phyloP scores from a whole-genome alignment of 495 filamentous ascomycete genomes.

The Friedmanniomyces simplex region DNA sequence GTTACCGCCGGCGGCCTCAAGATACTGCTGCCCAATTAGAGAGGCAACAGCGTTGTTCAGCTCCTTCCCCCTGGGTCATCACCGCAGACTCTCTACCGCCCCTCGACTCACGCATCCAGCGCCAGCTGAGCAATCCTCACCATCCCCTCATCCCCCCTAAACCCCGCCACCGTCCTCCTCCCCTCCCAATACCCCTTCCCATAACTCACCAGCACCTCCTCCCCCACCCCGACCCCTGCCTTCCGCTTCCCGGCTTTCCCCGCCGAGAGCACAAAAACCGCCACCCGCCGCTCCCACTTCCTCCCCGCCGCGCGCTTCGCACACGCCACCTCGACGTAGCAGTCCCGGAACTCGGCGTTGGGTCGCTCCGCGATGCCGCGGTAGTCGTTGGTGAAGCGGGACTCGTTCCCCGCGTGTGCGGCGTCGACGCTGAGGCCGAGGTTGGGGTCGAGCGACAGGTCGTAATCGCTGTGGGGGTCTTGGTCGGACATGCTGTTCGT shows the following conservation, averaged over 20 bases:
- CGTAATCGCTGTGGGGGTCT: constrained; percentile 51
- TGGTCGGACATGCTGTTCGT: constrained; percentile 28
- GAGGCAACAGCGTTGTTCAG: too few species aligned
- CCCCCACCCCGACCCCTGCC: constrained; percentile 45
- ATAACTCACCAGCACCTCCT: constrained; percentile 57
- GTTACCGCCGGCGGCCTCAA: too few species aligned
- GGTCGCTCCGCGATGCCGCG: constrained; percentile 46
- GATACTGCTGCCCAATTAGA: too few species aligned
- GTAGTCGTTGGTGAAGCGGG: constrained; percentile 65
- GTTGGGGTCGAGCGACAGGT: constrained; percentile 52
- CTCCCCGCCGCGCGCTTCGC: constrained; percentile 26
- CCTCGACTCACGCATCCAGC: not conserved
- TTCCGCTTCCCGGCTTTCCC: constrained; percentile 43
- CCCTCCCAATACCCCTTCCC: constrained; percentile 57
- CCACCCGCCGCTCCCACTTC: constrained; percentile 42
- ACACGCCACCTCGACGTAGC: constrained; percentile 25
- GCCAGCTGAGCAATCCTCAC: constrained; percentile 9
- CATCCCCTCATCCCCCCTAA: constrained; percentile 16
- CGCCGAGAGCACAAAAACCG: constrained; percentile 48
- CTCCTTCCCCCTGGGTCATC: too few species aligned
- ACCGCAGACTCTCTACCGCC: too few species aligned
- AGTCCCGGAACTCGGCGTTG: constrained; percentile 52
- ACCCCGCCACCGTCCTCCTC: constrained; percentile 9
- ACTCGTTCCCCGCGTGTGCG: constrained; percentile 52
- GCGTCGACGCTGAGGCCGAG: constrained; percentile 55